phyloP scores from a whole-genome alignment of 345 rosid species.

The Psidium friedrichsthalianum region DNA sequence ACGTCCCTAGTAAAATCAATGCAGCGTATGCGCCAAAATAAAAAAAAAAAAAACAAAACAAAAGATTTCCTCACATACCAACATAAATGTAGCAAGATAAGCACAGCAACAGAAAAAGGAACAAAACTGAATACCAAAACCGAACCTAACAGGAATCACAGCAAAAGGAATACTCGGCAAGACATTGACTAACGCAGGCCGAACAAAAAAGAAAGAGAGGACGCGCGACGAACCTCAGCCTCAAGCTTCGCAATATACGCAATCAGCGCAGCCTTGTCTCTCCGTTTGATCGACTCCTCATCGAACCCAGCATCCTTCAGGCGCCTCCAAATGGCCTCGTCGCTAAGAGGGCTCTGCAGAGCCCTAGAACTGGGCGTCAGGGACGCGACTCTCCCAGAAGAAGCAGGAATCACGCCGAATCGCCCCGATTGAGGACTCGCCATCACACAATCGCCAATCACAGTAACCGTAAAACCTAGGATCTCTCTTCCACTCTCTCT shows the following conservation, averaged over 20 bases:
- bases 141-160: neutral
- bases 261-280: no score
- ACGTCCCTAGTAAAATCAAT: neutral
- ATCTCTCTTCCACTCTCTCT: neutral
- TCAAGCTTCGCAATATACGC: no score
- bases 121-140: neutral
- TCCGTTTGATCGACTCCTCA: no score
- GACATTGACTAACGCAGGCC: no score
- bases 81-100: neutral
- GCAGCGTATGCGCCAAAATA: neutral
- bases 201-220: no score
- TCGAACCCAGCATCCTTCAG: no score
- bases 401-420: constrained; percentile 27
- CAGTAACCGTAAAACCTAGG: neutral
- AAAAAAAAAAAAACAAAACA: neutral
- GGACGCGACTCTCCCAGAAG: constrained; percentile 16
- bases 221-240: no score
- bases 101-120: neutral
- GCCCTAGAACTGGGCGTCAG: constrained; percentile 58
- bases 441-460: constrained; percentile 24
- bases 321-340: no score
- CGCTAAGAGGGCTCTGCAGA: constrained; percentile 31
- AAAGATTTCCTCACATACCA: neutral
- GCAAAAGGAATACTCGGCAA: no score
- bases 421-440: constrained; percentile 43